phyloP scores from a whole-genome alignment of 73 alveolate species.

The Paramecium pentaurelia region DNA sequence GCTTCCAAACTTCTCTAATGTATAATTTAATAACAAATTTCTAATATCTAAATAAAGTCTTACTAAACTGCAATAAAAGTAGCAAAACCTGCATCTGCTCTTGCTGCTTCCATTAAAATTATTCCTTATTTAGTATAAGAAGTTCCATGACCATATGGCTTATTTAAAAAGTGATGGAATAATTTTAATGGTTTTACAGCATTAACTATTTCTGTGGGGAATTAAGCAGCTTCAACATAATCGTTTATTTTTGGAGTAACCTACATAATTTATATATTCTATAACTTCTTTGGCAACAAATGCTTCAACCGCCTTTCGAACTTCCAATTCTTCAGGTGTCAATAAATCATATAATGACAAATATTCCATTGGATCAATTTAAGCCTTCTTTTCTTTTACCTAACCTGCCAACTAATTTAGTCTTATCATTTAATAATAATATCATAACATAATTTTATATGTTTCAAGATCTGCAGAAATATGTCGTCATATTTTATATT shows the following conservation, averaged over 20 bases:
- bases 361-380: background rate
- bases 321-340: background rate
- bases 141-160: constrained; percentile 30
- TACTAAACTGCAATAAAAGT: constrained; percentile 24
- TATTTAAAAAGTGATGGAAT: background rate
- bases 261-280: background rate
- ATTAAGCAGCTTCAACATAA: constrained; percentile 52
- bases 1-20: constrained; percentile 36
- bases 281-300: background rate
- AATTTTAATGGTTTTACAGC: background rate
- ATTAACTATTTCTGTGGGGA: constrained; percentile 40
- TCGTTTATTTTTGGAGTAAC: constrained; percentile 39
- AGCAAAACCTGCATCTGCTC: constrained; percentile 57
- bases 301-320: background rate
- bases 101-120: constrained; percentile 46
- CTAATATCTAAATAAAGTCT: background rate
- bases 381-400: background rate
- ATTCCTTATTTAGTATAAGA: constrained; percentile 36
- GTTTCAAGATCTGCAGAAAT: background rate
- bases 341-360: background rate
- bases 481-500: constrained; percentile 38
- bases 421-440: constrained; percentile 10
- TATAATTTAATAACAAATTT: background rate
- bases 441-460: background rate
- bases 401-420: background rate